Percentiles rank a stretch among this genome's conserved stretches.
phyloP scores from a whole-genome alignment of 805 yeast species.

The Lachancea waltii region DNA sequence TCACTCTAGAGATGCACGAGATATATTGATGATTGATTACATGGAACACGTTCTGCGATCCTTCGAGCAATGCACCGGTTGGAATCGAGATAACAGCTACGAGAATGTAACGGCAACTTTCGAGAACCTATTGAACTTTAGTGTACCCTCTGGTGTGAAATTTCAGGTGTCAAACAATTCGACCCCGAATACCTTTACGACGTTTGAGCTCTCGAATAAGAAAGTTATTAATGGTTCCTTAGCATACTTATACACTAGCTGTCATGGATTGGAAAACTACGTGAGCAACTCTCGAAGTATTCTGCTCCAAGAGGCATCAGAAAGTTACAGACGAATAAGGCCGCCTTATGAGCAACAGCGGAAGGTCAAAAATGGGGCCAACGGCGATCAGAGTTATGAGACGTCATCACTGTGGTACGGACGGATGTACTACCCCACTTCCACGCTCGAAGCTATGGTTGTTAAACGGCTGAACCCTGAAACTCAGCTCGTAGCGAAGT shows the following conservation, averaged over 20 bases:
- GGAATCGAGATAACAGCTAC: constrained; percentile 77
- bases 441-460: constrained; percentile 80
- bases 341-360: constrained; percentile 33
- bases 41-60: constrained; percentile 81
- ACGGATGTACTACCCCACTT: constrained; percentile 79
- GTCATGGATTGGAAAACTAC: constrained; percentile 48
- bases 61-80: constrained; percentile 61
- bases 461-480: constrained; percentile 53
- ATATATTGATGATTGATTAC: constrained; percentile 55
- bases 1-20: not conserved
- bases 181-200: constrained; percentile 62
- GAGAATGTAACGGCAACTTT: constrained; percentile 71
- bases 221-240: constrained; percentile 72
- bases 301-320: constrained; percentile 58
- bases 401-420: constrained; percentile 60
- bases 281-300: constrained; percentile 43
- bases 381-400: not conserved
- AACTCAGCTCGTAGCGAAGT: constrained; percentile 64
- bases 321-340: constrained; percentile 58
- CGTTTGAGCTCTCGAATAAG: constrained; percentile 59
- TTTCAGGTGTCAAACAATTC: constrained; percentile 66
- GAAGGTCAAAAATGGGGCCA: not conserved
- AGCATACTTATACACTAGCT: constrained; percentile 65
- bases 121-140: constrained; percentile 60
- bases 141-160: constrained; percentile 59